phyloP scores from a whole-genome alignment of 768 basidiomycete species.

The Tulasnella sp. region DNA sequence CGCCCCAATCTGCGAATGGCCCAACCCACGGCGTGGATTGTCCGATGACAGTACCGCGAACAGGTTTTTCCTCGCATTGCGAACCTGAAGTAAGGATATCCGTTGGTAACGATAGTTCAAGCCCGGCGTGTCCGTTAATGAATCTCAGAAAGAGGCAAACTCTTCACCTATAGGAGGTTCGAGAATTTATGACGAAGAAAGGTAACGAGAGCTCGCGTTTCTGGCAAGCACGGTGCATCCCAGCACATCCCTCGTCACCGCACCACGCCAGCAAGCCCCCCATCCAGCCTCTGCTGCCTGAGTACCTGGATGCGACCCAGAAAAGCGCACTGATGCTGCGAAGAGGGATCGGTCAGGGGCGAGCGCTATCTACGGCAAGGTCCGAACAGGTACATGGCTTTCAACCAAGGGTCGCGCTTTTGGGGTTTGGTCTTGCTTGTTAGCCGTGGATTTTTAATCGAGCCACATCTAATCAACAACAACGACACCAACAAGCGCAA shows the following conservation, averaged over 20 bases:
- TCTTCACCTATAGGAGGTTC: neutral
- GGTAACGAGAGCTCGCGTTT: too few species aligned
- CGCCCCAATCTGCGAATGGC: neutral
- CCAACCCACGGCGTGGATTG: neutral
- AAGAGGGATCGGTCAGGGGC: neutral
- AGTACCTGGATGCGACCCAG: too few species aligned
- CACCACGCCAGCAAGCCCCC: too few species aligned
- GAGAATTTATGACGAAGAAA: neutral
- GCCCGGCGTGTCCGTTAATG: neutral
- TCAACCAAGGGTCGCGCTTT: neutral
- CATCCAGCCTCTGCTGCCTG: too few species aligned
- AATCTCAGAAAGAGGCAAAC: neutral
- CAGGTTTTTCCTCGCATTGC: too few species aligned
- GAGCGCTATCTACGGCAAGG: neutral
- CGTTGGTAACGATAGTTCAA: too few species aligned
- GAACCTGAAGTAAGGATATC: too few species aligned
- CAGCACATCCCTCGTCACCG: too few species aligned
- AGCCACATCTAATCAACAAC: neutral
- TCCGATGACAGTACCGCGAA: too few species aligned
- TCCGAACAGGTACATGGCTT: neutral
- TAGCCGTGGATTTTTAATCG: constrained; percentile 1
- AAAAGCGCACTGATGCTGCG: too few species aligned
- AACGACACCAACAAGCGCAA: too few species aligned
- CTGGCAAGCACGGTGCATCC: too few species aligned
- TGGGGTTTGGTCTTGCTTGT: neutral